Percentiles rank a stretch among this genome's conserved stretches.
Evolutionary conservation across 148 eudicot genomes (phyloP).

Genomic region (Chenopodium quinoa): DNA sequence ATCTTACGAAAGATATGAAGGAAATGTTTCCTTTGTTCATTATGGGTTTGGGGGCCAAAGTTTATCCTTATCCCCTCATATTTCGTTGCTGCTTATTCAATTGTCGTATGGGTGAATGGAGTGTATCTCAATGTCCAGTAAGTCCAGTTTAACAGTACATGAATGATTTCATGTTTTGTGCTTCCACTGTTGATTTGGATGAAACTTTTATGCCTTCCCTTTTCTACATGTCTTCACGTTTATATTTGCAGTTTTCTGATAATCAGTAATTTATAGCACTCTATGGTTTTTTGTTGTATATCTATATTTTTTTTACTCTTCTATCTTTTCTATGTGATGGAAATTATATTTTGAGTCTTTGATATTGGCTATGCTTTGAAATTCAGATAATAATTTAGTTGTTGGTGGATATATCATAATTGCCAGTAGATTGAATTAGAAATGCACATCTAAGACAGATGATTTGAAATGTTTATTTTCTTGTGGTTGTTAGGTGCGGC

Average conservation of each 20-base stretch:
- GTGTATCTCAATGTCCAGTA: not conserved
- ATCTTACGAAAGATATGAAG: not conserved
- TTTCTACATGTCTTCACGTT: not conserved
- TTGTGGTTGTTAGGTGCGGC: constrained; percentile 35
- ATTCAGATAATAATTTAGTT: not conserved
- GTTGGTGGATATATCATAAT: not conserved
- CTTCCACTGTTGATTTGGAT: not conserved
- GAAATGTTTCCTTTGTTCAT: not conserved
- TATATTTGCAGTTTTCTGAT: not conserved
- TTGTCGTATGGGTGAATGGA: not conserved
- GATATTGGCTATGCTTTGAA: too few relatives aligned
- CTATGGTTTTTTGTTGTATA: not conserved
- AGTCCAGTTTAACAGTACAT: not conserved
- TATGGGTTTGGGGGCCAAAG: not conserved
- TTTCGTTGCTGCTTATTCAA: not conserved
- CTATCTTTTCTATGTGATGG: too few relatives aligned
- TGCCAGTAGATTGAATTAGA: not conserved
- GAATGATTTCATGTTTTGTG: not conserved
- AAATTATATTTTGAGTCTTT: not conserved
- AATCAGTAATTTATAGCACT: not conserved
- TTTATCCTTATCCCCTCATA: not conserved
- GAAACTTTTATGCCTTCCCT: not conserved
- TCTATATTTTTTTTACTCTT: not conserved
- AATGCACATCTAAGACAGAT: not conserved
- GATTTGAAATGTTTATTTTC: not conserved